Conservation (phyloP, 176 grass and related monocot genomes). For the Urochloa ruziziensis region DNA sequence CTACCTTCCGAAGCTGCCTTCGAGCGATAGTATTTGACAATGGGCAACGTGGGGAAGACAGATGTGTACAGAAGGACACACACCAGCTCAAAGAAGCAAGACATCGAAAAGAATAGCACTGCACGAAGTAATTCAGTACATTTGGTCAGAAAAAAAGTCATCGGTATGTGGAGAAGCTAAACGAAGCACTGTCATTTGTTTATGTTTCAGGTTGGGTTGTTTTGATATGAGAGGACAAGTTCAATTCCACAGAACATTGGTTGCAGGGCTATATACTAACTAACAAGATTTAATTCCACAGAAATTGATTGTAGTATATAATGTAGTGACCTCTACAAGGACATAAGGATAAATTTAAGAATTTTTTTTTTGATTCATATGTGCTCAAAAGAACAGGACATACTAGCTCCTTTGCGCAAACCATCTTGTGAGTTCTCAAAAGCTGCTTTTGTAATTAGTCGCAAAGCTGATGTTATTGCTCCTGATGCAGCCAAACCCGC, state of each 20-base stretch:
- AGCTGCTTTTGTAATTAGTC: neutral
- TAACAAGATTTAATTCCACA: neutral
- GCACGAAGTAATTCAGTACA: neutral
- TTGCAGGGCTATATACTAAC: too few species aligned
- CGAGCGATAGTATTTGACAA: neutral
- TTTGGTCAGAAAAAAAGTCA: neutral
- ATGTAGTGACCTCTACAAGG: neutral
- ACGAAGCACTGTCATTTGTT: neutral
- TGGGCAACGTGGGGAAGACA: conserved; percentile 5
- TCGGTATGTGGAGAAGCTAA: neutral
- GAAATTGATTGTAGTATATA: neutral
- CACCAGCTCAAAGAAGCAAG: conserved; percentile 4
- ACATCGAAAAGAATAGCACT: conserved; percentile 12
- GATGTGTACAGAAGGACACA: conserved; percentile 10
- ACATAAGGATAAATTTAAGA: neutral
- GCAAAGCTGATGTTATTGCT: conserved; percentile 2
- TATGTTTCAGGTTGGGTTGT: neutral
- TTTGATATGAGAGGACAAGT: neutral
- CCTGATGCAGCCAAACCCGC: conserved; percentile 13
- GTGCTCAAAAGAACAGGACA: neutral
- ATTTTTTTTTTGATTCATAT: neutral
- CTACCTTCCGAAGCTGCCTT: conserved; percentile 3
- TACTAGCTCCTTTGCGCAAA: conserved; percentile 20
- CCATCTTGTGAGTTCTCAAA: neutral
- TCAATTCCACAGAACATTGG: too few species aligned